These are phyloP conservation scores for Cenchrus americanus DNA, from an alignment of 176 grass and related monocot species.

Conservation along the genomic window DNA sequence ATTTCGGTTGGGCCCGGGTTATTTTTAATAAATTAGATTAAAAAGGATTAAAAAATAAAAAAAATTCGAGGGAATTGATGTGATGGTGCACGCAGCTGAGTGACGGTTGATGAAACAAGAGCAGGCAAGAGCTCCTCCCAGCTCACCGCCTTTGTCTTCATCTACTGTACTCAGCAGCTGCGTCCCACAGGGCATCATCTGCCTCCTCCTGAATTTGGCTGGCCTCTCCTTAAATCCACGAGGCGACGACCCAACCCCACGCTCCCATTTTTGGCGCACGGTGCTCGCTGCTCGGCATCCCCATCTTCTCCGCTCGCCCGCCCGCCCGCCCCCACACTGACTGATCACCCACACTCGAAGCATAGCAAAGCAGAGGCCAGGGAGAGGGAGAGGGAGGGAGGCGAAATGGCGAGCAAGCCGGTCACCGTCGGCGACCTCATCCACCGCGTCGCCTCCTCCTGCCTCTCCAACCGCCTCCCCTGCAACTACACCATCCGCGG, in stretches of 20 bases:
- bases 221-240: neutral
- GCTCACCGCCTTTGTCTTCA: slow-evolving; percentile 55
- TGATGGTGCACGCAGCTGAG: too few species aligned
- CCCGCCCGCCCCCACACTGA: neutral
- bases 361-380: neutral
- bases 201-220: slow-evolving; percentile 4
- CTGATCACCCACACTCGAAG: neutral
- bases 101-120: too few species aligned
- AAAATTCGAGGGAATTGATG: too few species aligned
- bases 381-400: neutral
- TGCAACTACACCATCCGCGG: slow-evolving; percentile 46
- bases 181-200: slow-evolving; percentile 46
- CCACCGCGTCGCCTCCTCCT: slow-evolving; percentile 83
- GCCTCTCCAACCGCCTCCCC: slow-evolving; percentile 84
- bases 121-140: too few species aligned
- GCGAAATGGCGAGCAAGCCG: slow-evolving; percentile 60
- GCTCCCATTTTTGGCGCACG: slow-evolving; percentile 16
- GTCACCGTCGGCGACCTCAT: slow-evolving; percentile 84
- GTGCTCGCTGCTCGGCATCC: neutral
- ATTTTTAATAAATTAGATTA: too few species aligned
- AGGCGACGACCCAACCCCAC: neutral
- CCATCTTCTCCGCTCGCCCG: neutral
- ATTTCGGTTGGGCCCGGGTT: too few species aligned
- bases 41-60: too few species aligned
- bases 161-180: slow-evolving; percentile 32